Evolutionary conservation across 371 early-diverging fungal genomes (phyloP), one percentile per base, ranked within the genome.

Genomic region (Quaeritorhiza haematococci): DNA sequence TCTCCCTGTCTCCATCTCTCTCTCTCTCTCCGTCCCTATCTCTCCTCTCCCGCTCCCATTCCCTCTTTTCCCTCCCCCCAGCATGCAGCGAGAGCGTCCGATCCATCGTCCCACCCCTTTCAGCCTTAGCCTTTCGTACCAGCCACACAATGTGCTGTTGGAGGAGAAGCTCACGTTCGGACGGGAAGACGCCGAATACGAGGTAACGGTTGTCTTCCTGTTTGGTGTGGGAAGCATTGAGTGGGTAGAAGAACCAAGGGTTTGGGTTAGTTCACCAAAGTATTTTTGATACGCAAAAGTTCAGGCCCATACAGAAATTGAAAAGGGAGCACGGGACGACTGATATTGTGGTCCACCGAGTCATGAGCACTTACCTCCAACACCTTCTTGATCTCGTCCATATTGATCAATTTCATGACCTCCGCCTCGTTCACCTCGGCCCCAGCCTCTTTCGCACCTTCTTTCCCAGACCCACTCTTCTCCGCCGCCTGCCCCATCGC

Each of bases 131-230:
- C 46, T 50, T 34, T 33, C 44, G 54, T 26, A 70, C 59, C 24
- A 72, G 50, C 10, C 33, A 38, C 46, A 62, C 60, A 33, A 75
- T 45, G 35, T 62, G 49, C 2, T 64, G 57, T 41, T 68, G 66
- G 10, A 75, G 58, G 10, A 61, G 55, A 26, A 61, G 58, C 13
- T 75, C 70, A 8, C 75, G 65, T 30, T 69, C 68, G 4, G 38
- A 51, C 3, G 56, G 48, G 58, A 63, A 60, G n/a, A n/a, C 1
- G 8, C 33, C 56, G 21, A 63, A 56, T 21, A 60, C 67, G 33
- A 64, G 42, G 49, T 55, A 75, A 33, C 71, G 63, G 52, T 67
- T 67, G 59, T 75, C 73, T 28, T 71, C 67, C 69, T 70, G 54
- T 32, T 54, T 17, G n/a, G 55, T 49, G 19, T 54, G 10, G 15